Base-by-base conservation (phyloP, 257 asterid genomes). In the Lantana camara region DNA sequence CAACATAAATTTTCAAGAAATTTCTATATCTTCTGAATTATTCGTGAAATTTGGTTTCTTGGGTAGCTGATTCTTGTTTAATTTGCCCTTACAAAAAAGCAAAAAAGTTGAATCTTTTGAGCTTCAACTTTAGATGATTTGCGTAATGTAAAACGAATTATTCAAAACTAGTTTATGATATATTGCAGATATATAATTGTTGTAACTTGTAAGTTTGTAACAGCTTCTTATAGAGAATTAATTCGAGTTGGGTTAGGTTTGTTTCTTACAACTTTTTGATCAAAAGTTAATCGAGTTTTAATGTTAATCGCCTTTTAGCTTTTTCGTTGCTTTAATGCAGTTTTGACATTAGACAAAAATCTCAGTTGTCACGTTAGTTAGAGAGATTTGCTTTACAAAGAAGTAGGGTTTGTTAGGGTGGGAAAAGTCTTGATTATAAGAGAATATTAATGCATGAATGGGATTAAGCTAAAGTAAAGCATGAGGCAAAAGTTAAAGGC, bases 161-260 rank as follows among this genome's bases (percentile, higher is more conserved):
- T 2, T 44, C 38, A 42, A 40, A 32, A 48, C 49, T 54, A 59
- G 42, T 22, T 46, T 60, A 35, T 35, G 40, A 35, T 35, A 64
- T 71, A 64, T 45, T 40, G 30, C 40, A 35, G 63, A 20, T 20
- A 20, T 44, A 6, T 70, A 56, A 63, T 66, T 24, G 66, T 60
- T 60, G 63, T 73, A 56, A 12, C 49, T 61, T 55, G 61, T 58
- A 60, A 56, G 38, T 61, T 35, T 7, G 59, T 65, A 40, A 54
- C 70, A n/a, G n/a, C 70, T 74, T 80, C 77, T 72, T 72, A 78
- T 81, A 77, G 69, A 72, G 60, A 73, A 52, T 67, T 50, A 29
- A 34, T 63, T 35, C 66, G 69, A 59, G 64, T 74, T 79, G 64
- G 71, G 79, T 72, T 76, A 50, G 74, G 73, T 72, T 72, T 63